Conservation (phyloP, 306 rosid genomes). For the Begonia masoniana region DNA sequence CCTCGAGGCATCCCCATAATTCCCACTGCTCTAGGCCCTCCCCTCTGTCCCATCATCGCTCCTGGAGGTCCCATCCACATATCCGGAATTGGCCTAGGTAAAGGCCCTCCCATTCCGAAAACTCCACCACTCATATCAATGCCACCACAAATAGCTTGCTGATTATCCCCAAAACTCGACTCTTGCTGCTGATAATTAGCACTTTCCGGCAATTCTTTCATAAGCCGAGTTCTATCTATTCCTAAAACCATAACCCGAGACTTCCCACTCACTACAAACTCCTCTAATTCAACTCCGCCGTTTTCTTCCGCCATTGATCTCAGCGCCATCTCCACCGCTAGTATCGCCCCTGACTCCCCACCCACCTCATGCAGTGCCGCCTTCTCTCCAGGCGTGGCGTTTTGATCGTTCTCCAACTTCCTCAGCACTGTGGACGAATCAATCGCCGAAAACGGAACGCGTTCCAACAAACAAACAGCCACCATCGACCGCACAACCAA, state of each 20-base stretch:
- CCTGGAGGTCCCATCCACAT: slow-evolving; percentile 59
- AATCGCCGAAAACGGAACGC: slow-evolving; percentile 72
- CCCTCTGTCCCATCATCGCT: slow-evolving; percentile 39
- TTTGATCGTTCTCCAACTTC: slow-evolving; percentile 67
- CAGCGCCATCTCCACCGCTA: slow-evolving; percentile 90
- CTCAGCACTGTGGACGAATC: slow-evolving; percentile 83
- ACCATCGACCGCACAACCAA: slow-evolving; percentile 74
- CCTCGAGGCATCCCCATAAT: slow-evolving; percentile 58
- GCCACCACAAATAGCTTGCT: slow-evolving; percentile 14
- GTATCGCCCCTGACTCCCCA: slow-evolving; percentile 64
- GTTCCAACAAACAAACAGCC: slow-evolving; percentile 56
- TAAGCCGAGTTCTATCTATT: slow-evolving; percentile 60
- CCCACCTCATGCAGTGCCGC: slow-evolving; percentile 69
- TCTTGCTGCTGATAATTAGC: slow-evolving; percentile 34
- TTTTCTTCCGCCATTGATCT: slow-evolving; percentile 81
- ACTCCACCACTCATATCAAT: slow-evolving; percentile 37
- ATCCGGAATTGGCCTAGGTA: slow-evolving; percentile 46
- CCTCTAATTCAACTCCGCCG: slow-evolving; percentile 77
- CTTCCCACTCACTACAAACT: slow-evolving; percentile 83
- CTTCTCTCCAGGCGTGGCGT: slow-evolving; percentile 40
- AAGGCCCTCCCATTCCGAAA: slow-evolving; percentile 49
- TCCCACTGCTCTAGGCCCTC: slow-evolving; percentile 45
- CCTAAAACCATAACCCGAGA: slow-evolving; percentile 72
- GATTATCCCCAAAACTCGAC: slow-evolving; percentile 34
- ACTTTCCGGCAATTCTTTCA: slow-evolving; percentile 77